Conservation (phyloP, 495 filamentous ascomycete species). For the Penicillium pancosmium region DNA sequence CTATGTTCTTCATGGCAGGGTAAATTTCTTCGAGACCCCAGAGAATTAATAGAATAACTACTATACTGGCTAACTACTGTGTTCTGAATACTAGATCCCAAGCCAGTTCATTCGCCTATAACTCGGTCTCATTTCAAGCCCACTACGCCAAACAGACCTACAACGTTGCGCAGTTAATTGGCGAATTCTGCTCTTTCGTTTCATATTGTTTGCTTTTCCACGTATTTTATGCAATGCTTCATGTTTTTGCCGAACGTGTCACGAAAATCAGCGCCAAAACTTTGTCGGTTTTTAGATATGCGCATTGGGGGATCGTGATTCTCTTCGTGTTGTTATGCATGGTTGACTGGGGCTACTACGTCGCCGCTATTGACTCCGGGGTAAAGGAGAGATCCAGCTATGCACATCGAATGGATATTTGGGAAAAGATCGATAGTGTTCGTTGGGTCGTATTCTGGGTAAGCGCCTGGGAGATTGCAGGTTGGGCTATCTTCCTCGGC, state of each 20-base stretch:
- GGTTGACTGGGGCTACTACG: background rate
- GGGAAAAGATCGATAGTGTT: background rate
- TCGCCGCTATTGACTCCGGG: background rate
- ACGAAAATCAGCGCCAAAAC: background rate
- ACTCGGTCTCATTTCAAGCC: background rate
- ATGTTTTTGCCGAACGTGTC: background rate
- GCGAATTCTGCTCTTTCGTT: background rate
- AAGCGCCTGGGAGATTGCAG: background rate
- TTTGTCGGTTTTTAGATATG: background rate
- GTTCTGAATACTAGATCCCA: background rate
- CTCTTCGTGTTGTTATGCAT: background rate
- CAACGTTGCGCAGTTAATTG: background rate
- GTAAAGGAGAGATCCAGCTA: background rate
- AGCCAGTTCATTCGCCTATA: background rate
- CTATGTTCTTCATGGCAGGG: background rate
- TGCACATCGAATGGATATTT: background rate
- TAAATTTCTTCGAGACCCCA: background rate
- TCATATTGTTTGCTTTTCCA: background rate
- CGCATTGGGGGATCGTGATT: background rate
- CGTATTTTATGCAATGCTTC: background rate
- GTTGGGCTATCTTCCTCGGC: background rate
- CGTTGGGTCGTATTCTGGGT: background rate
- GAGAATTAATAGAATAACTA: background rate
- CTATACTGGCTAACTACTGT: background rate
- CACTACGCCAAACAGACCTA: background rate